These are phyloP conservation scores for Dendrothele bispora DNA, from an alignment of 768 basidiomycete genomes.

Conservation along the genomic window DNA sequence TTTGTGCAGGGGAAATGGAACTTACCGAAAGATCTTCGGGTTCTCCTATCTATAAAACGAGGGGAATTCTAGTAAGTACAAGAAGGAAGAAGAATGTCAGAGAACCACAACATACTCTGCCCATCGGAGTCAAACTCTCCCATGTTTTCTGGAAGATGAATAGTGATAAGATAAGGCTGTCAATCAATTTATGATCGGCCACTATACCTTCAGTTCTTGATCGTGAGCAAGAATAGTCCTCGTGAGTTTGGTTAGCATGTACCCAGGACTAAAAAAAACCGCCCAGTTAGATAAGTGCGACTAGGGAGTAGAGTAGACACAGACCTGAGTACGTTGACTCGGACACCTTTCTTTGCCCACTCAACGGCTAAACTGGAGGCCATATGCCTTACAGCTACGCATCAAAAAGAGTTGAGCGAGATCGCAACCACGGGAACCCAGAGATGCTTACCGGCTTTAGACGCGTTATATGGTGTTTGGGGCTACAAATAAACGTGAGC, in stretches of 20 bases:
- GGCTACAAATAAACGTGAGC: slow-evolving; percentile 38
- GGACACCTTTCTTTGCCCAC: slow-evolving; percentile 88
- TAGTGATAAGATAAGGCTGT: background rate
- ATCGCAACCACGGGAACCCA: background rate
- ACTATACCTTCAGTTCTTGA: slow-evolving; percentile 66
- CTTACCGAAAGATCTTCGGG: slow-evolving; percentile 86
- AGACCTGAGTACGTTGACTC: slow-evolving; percentile 81
- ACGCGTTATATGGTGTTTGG: slow-evolving; percentile 96
- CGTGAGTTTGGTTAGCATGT: slow-evolving; percentile 92
- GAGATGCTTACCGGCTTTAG: slow-evolving; percentile 71
- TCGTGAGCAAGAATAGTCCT: slow-evolving; percentile 78
- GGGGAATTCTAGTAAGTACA: no score
- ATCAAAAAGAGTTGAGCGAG: slow-evolving; percentile 15
- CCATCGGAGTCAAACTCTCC: slow-evolving; percentile 86
- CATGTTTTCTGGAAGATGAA: slow-evolving; percentile 63
- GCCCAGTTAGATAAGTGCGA: slow-evolving; percentile 9
- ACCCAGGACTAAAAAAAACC: slow-evolving; percentile 72
- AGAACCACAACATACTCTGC: slow-evolving; percentile 52
- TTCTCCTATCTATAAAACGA: slow-evolving; percentile 69
- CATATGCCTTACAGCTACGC: slow-evolving; percentile 87
- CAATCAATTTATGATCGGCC: slow-evolving; percentile 50
- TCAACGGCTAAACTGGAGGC: slow-evolving; percentile 90
- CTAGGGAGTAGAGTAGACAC: slow-evolving; percentile 8
- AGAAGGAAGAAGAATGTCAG: background rate
- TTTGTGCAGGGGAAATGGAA: slow-evolving; percentile 13